Evolutionary conservation across 257 asterid species (phyloP), one percentile per base, ranked within the genome.

Genomic region (Solanum chilense): DNA sequence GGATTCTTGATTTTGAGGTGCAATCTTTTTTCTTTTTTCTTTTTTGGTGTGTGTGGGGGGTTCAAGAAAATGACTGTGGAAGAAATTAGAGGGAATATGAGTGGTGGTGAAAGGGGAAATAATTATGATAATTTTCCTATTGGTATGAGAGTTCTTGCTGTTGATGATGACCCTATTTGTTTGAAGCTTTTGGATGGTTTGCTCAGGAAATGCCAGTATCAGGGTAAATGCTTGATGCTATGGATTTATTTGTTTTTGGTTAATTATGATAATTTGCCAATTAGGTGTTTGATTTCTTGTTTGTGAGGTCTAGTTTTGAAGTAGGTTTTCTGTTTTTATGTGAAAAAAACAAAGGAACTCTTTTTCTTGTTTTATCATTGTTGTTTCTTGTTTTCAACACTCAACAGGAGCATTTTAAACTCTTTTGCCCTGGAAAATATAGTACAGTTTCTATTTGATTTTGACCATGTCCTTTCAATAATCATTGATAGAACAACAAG

Each of bases 81-180:
- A 82, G 96, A 92, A 88, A 86, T 89, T 74, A 90, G 90, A 82
- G 86, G 87, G 45, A 83, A 83, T 78, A 47, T 49, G 23, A 66
- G 87, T 87, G 91, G 89, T 83, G 93, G 45, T 73, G 83, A 70
- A 71, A 70, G 18, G 81, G 73, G 86, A 60, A 81, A 82, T 82
- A 86, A 92, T 78, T 86, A 85, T 78, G 96, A 91, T 47, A 80
- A 87, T 85, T 96, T 96, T 39, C 98, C 99, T 1, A 92, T 92
- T 88, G 98, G 99, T 81, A 88, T 96, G 92, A 95, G 99, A 75
- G 96, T 96, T 91, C 99, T 96, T 90, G 98, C 99, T 16, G 98
- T 96, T 80, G 99, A 96, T 88, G 99, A 96, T 89, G 92, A 96
- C 88, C 94, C 92, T 47, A 90, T 85, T 92, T 95, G 98, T 89